Base-by-base conservation (phyloP, 208 protist genomes). In the Phytomonas francai region DNA sequence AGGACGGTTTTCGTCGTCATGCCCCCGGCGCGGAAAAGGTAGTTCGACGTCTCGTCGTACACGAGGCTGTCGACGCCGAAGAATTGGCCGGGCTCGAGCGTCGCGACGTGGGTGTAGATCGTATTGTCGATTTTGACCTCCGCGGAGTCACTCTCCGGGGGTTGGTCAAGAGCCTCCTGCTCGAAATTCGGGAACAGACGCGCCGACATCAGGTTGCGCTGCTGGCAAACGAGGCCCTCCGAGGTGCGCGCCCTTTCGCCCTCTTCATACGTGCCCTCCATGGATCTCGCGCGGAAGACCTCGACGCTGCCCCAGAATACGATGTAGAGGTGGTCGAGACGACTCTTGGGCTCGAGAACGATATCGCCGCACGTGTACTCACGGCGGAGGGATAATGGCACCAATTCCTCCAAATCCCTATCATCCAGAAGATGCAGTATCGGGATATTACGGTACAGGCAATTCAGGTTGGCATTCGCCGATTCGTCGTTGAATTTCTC, bases 271-370 rank as follows among this genome's bases (percentile, higher is more conserved):
- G 78, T 69, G n/a, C 58, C 64, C 74, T 67, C 70, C 34, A 77
- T 12, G 9, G 67, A 76, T 59, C 72, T 72, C 27, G 74, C 30
- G 56, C 68, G 69, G 59, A 92, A 94, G 45, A 88, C 88, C 16
- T 94, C 81, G 31, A 94, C 85, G 36, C 76, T 69, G 51, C 88
- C 88, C 79, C 83, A 88, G n/a, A 89, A 60, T 6, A 94, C 81
- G 16, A 83, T 62, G 77, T 82, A 84, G 22, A 90, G 33, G 78
- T 94, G 83, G 58, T 71, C 56, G 51, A 82, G 39, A 28, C 34
- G 60, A 0, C 34, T 64, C 19, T 73, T 65, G 59, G 63, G 58
- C 57, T 76, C 58, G 25, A 90, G 63, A 54, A 94, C 78, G 62
- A 81, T 68, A 34, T 92, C 88, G 14, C 83, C 83, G 4, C 33